Base-by-base conservation (phyloP, 2,329 filamentous ascomycete genomes). In the Graphilbum ipis-grandicollis region DNA sequence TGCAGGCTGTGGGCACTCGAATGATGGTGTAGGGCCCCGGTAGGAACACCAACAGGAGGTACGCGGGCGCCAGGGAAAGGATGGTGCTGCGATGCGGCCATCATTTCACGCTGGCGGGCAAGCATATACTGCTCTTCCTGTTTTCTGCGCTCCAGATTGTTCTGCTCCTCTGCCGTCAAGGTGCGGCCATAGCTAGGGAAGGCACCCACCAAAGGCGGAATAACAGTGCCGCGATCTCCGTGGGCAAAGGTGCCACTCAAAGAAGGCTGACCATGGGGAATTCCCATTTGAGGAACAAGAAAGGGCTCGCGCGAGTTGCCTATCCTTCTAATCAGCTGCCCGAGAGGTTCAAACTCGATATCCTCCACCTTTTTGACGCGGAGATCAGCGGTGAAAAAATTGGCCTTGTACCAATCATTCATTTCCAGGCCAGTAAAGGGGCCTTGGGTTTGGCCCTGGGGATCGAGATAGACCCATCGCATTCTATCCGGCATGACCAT, bases 401-500 rank as follows among this genome's bases (percentile, higher is more conserved):
- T 86, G 28, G 86, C 88, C 55, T 96, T 96, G 60, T 96, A 98
- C 90, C 90, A 98, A 49, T 98, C 92, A 47, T 98, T 92, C 90
- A 98, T 98, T 57, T 98, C 90, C 35, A 98, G 62, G 1, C 90
- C 90, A 29, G 85, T 94, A 59, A 90, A 98, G 0, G 90, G 90
- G 0, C 90, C 90, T 52, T 98, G 90, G 6, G 84, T 78, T 43
- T 83, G 79, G 18, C 85, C 85, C 52, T 93, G 83, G 5, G 90
- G 90, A 52, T 98, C 90, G 36, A 92, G 76, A 53, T 98, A 98
- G 15, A 94, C 88, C 90, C 90, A 98, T 48, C 88, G 71, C 85
- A 98, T 98, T 13, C 92, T 71, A 55, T 98, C 90, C 2, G 90
- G 90, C 90, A 98, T 96, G 5, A 98, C 88, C 86, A 98, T 96